phyloP scores from a whole-genome alignment of 2,329 filamentous ascomycete genomes.

The Aureobasidium sp. region DNA sequence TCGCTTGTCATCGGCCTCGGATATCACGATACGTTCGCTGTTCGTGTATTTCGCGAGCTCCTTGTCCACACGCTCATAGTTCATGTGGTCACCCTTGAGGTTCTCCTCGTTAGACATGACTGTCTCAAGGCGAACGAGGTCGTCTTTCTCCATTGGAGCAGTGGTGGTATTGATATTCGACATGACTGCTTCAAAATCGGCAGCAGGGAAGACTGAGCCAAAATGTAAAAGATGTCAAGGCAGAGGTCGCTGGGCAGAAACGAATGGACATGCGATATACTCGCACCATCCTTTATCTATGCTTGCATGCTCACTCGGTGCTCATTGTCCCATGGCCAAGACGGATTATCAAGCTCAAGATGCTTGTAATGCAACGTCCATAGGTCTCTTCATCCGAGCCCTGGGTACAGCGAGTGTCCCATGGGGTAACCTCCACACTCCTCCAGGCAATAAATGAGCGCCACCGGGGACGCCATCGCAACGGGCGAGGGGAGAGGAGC shows the following conservation, averaged over 20 bases:
- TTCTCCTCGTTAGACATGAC: slow-evolving; percentile 36
- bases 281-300: not conserved
- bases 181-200: not conserved
- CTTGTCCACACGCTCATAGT: slow-evolving; percentile 55
- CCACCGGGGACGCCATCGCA: not conserved
- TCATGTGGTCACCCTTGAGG: slow-evolving; percentile 41
- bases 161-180: not conserved
- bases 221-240: not conserved
- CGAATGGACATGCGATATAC: not conserved
- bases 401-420: not conserved
- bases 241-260: not conserved
- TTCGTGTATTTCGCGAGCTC: slow-evolving; percentile 63
- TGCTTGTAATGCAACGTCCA: not conserved
- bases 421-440: slow-evolving; percentile 5
- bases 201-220: not conserved
- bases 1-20: slow-evolving; percentile 49
- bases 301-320: not conserved
- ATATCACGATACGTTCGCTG: slow-evolving; percentile 47
- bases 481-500: not conserved
- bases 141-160: slow-evolving; percentile 8
- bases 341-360: not conserved
- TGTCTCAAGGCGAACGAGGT: slow-evolving; percentile 39
- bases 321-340: slow-evolving; percentile 5
- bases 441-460: not conserved
- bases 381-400: not conserved